Conservation (phyloP, 208 protist genomes). For the Novymonas esmeraldas region DNA sequence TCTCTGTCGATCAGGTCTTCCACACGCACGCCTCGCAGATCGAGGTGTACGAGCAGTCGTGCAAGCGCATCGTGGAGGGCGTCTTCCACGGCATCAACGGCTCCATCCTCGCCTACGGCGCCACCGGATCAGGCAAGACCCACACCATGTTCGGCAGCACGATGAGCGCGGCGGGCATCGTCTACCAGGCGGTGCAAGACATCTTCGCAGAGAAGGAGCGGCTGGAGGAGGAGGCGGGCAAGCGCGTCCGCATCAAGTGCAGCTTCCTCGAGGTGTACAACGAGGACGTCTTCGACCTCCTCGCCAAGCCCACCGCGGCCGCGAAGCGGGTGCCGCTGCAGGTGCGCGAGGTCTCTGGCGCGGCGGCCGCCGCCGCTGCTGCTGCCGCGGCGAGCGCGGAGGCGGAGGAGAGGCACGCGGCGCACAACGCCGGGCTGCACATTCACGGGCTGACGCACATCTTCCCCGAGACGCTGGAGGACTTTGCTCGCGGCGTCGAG, state of each 20-base stretch:
- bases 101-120: constrained; percentile 87
- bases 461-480: constrained; percentile 56
- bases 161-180: constrained; percentile 76
- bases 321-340: constrained; percentile 35
- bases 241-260: constrained; percentile 60
- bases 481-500: constrained; percentile 67
- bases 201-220: constrained; percentile 76
- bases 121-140: constrained; percentile 90
- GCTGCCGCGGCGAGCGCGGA: neutral
- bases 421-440: constrained; percentile 45
- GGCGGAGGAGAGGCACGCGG: neutral
- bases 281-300: constrained; percentile 86
- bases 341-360: constrained; percentile 37
- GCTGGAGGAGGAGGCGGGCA: constrained; percentile 57
- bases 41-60: constrained; percentile 73
- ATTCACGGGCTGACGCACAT: constrained; percentile 69
- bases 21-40: constrained; percentile 69
- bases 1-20: constrained; percentile 73
- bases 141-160: constrained; percentile 90
- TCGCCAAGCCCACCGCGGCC: constrained; percentile 25
- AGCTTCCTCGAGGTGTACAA: constrained; percentile 92
- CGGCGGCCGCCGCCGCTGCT: constrained; percentile 8
- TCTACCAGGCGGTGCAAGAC: constrained; percentile 82
- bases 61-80: constrained; percentile 62
- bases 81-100: constrained; percentile 86